Evolutionary conservation across 2,329 filamentous ascomycete species (phyloP).

Genomic region (Balansia obtecta): DNA sequence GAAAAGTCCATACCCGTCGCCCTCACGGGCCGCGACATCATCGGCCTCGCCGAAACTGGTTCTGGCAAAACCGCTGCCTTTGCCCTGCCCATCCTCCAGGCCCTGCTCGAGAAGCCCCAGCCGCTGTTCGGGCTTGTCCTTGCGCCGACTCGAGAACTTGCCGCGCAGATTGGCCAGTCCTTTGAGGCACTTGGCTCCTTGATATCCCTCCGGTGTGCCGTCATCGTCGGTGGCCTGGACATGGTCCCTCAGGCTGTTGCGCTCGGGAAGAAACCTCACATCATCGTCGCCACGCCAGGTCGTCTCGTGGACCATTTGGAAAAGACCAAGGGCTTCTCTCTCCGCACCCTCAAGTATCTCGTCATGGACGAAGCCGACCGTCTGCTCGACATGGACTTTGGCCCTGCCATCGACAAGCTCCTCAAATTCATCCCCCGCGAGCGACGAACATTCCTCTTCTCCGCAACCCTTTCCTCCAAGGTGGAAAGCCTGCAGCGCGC

Average conservation of each 20-base stretch:
- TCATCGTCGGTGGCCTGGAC: conserved; percentile 87
- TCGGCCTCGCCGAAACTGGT: conserved; percentile 89
- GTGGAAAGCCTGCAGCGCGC: conserved; percentile 88
- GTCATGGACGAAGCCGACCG: conserved; percentile 94
- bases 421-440: conserved; percentile 75
- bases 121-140: conserved; percentile 80
- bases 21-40: conserved; percentile 70
- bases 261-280: conserved; percentile 89
- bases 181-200: conserved; percentile 80
- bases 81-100: conserved; percentile 81
- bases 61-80: conserved; percentile 95
- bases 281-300: conserved; percentile 85
- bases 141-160: conserved; percentile 85
- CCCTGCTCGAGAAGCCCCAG: conserved; percentile 77
- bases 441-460: conserved; percentile 77
- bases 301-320: conserved; percentile 84
- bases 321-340: conserved; percentile 90
- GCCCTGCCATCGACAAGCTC: conserved; percentile 83
- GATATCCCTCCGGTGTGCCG: conserved; percentile 76
- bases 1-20: conserved; percentile 71
- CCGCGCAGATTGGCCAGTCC: conserved; percentile 77
- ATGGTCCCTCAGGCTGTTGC: conserved; percentile 89
- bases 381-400: conserved; percentile 87
- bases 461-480: conserved; percentile 86
- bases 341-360: conserved; percentile 71